Base-by-base conservation (phyloP, 1,139 yeast genomes). In the Hemisphaericaspora lyxosophila region DNA sequence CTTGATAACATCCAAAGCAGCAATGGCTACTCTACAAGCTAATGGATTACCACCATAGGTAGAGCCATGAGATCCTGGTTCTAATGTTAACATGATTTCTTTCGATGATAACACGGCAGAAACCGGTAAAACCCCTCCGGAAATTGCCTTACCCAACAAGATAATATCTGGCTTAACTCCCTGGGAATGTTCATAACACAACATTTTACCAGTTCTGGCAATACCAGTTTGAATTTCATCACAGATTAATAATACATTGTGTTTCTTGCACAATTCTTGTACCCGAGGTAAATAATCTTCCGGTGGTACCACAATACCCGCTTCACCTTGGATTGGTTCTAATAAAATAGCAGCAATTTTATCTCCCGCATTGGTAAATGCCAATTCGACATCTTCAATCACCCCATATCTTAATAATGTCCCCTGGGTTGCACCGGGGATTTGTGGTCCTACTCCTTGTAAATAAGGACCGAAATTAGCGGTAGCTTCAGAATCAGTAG, bases 291-390 rank as follows among this genome's bases (percentile, higher is more conserved):
- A 77, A 69, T 90, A 90, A 54, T 79, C 95, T 39, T 64, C 69
- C 48, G 94, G 95, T 39, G 97, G 97, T 19, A 90, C 96, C 26
- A 90, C 95, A 50, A 90, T 90, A 53, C 97, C 98, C 26, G 98
- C 98, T 65, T 90, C 98, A 61, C 98, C 98, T 66, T 90, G 98
- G 56, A 90, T 90, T 46, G 97, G 97, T 67, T 90, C 98, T 51
- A 90, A 79, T 50, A 90, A 70, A 49, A 90, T 80, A 30, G 96
- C 97, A 31, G 96, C 96, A 49, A 90, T 81, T 60, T 82, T 84
- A 62, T 86, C 94, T 47, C 97, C 97, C 22, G 95, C 92, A 43
- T 80, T 80, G 50, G 74, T 70, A 57, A 88, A 82, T 2, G 95
- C 96, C 56, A 73, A 73, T 64, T 88, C 94, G 41, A 90, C 80